phyloP scores from a whole-genome alignment of 495 filamentous ascomycete species.

The Amorphotheca resinae region DNA sequence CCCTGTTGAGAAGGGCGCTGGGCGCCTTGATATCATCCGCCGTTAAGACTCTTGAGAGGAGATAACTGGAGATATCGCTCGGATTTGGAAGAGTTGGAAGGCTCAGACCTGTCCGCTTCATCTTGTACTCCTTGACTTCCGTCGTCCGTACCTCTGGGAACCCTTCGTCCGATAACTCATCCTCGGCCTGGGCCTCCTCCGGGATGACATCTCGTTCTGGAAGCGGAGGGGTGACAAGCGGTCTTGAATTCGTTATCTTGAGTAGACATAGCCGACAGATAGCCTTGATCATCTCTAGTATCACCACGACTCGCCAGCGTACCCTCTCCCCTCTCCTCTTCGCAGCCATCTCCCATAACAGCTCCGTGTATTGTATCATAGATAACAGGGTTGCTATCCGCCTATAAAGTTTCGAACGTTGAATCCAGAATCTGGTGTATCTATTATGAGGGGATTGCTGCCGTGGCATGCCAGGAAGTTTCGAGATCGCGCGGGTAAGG shows the following conservation, averaged over 20 bases:
- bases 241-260: conserved; percentile 69
- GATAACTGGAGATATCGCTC: conserved; percentile 68
- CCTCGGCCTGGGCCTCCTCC: conserved; percentile 35
- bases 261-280: conserved; percentile 72
- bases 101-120: conserved; percentile 82
- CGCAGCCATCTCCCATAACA: conserved; percentile 70
- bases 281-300: conserved; percentile 80
- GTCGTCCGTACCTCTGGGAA: conserved; percentile 1
- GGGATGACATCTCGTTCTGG: conserved; percentile 69
- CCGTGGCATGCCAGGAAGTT: conserved; percentile 28
- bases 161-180: conserved; percentile 25
- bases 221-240: conserved; percentile 71
- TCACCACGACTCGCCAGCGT: conserved; percentile 80
- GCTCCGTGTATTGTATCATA: conserved; percentile 84
- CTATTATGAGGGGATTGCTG: conserved; percentile 66
- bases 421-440: conserved; percentile 83
- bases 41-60: conserved; percentile 83
- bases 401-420: conserved; percentile 60
- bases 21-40: conserved; percentile 94
- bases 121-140: conserved; percentile 60
- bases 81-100: conserved; percentile 71
- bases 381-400: conserved; percentile 68
- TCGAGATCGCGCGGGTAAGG: conserved; percentile 49
- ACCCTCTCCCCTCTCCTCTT: conserved; percentile 67
- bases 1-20: conserved; percentile 62